These are phyloP conservation scores for Beauveria scarabaeidicola DNA, from an alignment of 2,329 filamentous ascomycete species.

Conservation along the genomic window DNA sequence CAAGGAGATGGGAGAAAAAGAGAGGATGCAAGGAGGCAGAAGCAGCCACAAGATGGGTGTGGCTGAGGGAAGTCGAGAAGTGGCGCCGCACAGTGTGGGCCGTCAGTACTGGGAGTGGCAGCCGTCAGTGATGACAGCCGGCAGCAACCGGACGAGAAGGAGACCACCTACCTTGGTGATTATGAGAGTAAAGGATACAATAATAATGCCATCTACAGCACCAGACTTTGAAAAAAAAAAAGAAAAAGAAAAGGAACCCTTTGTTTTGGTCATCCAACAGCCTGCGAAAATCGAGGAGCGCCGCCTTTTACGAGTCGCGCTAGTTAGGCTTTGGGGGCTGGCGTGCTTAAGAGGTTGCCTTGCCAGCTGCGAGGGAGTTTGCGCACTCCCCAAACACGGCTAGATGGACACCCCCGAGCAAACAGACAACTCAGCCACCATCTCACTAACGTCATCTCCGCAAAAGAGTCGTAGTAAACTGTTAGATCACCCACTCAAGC, in stretches of 20 bases:
- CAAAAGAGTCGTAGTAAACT: not conserved
- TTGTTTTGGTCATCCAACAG: no score
- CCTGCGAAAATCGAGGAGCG: no score
- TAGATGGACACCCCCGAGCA: not conserved
- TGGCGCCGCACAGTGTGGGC: not conserved
- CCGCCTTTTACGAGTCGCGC: no score
- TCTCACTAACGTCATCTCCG: not conserved
- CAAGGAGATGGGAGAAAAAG: not conserved
- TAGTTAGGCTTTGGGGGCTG: not conserved
- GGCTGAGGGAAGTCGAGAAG: not conserved
- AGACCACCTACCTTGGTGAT: no score
- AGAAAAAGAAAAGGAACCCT: no score
- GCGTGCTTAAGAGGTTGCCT: not conserved
- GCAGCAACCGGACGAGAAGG: not conserved
- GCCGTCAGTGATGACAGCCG: not conserved
- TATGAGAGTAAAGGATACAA: no score
- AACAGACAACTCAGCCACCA: not conserved
- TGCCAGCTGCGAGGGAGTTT: not conserved
- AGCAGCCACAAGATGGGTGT: not conserved
- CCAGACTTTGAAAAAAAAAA: no score
- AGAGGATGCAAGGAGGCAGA: not conserved
- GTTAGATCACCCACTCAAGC: not conserved
- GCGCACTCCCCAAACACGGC: not conserved
- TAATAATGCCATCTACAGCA: no score
- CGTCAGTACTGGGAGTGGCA: not conserved